Base-by-base conservation (phyloP, 495 filamentous ascomycete genomes). In the Venustampulla echinocandica region DNA sequence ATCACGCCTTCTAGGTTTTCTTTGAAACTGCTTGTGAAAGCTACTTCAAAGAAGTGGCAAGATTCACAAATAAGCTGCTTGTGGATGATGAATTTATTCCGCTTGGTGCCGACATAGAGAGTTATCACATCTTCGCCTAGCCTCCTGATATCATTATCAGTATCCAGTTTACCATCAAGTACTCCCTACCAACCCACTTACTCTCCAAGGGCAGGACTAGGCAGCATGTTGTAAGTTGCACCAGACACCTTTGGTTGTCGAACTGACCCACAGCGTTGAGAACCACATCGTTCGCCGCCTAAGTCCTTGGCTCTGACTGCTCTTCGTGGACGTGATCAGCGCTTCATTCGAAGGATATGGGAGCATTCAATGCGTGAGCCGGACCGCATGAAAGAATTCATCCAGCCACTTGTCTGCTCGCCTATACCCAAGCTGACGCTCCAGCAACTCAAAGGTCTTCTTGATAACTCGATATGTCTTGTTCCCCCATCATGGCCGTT, bases 391-490 rank as follows among this genome's bases (percentile, higher is more conserved):
- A 23, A 46, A 23, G 17, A 46, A 46, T 11, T 46, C 43, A 46
- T 46, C 20, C 14, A 46, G 18, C 43, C 20, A 36, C 28, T 22
- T 15, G 23, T 32, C 25, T 30, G 42, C 42, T 33, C 27, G 6
- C 15, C 27, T 15, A 20, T 28, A 44, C 6, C 42, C 42, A 3
- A 44, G 23, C 4, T 24, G 42, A 30, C 42, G 42, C 22, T 44
- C 42, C 14, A 44, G 14, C 42, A 44, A 32, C 14, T 44, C 42
- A 32, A 44, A 44, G 42, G 22, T 44, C 25, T 44, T 44, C 42
- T 44, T 21, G 25, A 44, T 44, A 17, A 24, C 25, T 28, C 42
- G 42, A 24, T 44, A 44, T 44, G 42, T 10, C 42, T 44, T 44
- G 23, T 33, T 28, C 22, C 42, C 42, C 27, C 24, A 44, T 24